phyloP scores from a whole-genome alignment of 805 yeast genomes.

The Priceomyces carsonii region DNA sequence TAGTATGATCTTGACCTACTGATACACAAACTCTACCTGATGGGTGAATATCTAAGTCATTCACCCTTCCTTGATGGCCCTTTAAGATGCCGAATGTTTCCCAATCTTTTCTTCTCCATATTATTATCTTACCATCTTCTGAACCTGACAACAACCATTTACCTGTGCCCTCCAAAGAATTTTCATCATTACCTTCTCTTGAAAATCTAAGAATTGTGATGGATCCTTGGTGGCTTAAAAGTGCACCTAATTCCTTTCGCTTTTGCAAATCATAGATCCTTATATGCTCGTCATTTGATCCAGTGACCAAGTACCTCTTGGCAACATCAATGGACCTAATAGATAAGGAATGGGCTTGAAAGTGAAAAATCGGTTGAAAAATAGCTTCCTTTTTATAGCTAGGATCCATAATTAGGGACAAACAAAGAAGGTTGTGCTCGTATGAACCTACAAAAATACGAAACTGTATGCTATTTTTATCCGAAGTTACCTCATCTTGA shows the following conservation, averaged over 20 bases:
- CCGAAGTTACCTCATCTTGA: slow-evolving; percentile 7
- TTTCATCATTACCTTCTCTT: slow-evolving; percentile 34
- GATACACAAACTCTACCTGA: slow-evolving; percentile 87
- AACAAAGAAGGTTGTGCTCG: slow-evolving; percentile 87
- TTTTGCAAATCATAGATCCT: slow-evolving; percentile 92
- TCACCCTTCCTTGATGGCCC: slow-evolving; percentile 83
- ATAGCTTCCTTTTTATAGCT: slow-evolving; percentile 48
- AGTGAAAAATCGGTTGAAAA: slow-evolving; percentile 93
- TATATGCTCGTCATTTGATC: slow-evolving; percentile 94
- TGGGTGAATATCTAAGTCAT: slow-evolving; percentile 87
- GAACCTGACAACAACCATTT: slow-evolving; percentile 92
- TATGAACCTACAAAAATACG: slow-evolving; percentile 93
- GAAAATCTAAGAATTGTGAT: slow-evolving; percentile 77
- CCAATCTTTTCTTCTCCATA: slow-evolving; percentile 98
- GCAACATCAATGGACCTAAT: slow-evolving; percentile 83
- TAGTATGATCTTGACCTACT: slow-evolving; percentile 80
- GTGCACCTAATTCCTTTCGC: slow-evolving; percentile 89
- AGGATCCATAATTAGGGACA: slow-evolving; percentile 65
- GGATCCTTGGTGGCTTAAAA: slow-evolving; percentile 87
- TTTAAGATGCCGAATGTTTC: slow-evolving; percentile 84
- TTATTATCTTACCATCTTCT: slow-evolving; percentile 83
- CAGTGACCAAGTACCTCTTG: slow-evolving; percentile 84
- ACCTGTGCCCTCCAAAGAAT: slow-evolving; percentile 47
- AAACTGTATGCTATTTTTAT: slow-evolving; percentile 41
- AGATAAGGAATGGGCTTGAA: slow-evolving; percentile 89